Base-by-base conservation (phyloP, 2,329 filamentous ascomycete species). In the Pestalotiopsis sp. region DNA sequence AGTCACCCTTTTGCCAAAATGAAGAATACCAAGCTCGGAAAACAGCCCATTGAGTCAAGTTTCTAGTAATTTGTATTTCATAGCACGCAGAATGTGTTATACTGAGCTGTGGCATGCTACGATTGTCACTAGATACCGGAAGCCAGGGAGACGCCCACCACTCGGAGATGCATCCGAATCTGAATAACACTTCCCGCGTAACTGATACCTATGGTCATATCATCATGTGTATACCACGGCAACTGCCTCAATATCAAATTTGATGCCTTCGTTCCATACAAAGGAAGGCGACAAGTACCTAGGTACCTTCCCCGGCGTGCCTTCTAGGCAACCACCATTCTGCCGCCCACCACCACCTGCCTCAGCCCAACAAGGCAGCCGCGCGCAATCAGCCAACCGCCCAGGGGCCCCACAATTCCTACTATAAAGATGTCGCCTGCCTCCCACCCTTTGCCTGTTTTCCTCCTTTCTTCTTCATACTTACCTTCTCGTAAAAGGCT, bases 401-500 rank as follows among this genome's bases (percentile, higher is more conserved):
- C 20, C n/a, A 17, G 12, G 2, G 20, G 7, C 56, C 25, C 57
- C 27, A 14, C 7, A 27, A 36, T 27, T 13, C 27, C 11, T 27
- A 52, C 57, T 59, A 59, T 59, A 59, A 59, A 27, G 23, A 14
- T 59, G 17, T 59, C n/a, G 12, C 57, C 23, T 59, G n/a, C 57
- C 57, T 59, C 57, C 12, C 25, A 59, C 3, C 17, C 5, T 59
- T 59, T n/a, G 2, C 23, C 25, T 36, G 23, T n/a, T 59, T 59
- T 59, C 27, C 17, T 59, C 25, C 57, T 59, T 59, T 59, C 57
- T 36, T 49, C 27, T 59, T 27, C 27, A 59, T 59, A 59, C 57
- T 59, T 59, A 59, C 57, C 57, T 59, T 59, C 23, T 36, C 27
- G 27, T 27, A 59, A 59, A 59, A 59, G 57, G 12, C 57, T 52